Evolutionary conservation across 176 grass and related monocot genomes (phyloP).

Genomic region (Oryza nivara): DNA sequence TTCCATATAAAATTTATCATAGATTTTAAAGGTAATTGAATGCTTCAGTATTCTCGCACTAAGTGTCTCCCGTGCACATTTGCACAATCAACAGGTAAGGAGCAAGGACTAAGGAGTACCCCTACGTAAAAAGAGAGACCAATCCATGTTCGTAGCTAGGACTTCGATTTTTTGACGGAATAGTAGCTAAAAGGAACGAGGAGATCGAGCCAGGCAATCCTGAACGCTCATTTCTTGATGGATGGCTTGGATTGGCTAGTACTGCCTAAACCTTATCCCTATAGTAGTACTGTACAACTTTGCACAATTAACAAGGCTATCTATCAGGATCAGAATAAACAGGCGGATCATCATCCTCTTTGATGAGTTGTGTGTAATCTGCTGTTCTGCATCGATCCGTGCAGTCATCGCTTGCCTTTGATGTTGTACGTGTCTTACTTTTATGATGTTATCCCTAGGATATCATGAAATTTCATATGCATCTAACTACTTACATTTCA

Average conservation of each 20-base stretch:
- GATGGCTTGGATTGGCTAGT: not conserved
- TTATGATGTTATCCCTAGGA: not conserved
- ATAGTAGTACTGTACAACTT: not conserved
- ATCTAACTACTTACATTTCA: too few species aligned
- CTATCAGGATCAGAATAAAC: not conserved
- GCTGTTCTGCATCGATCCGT: constrained; percentile 9
- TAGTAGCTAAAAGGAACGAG: too few species aligned
- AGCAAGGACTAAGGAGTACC: too few species aligned
- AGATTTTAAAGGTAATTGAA: too few species aligned
- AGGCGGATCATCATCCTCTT: not conserved
- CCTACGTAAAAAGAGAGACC: too few species aligned
- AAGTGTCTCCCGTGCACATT: too few species aligned
- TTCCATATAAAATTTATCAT: too few species aligned
- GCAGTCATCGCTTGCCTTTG: constrained; percentile 8
- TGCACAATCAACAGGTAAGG: too few species aligned
- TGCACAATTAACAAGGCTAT: not conserved
- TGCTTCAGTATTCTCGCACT: too few species aligned
- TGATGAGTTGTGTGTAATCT: not conserved
- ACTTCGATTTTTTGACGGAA: too few species aligned
- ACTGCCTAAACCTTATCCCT: not conserved
- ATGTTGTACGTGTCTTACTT: not conserved
- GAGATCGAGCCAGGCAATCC: not conserved
- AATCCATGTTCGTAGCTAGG: too few species aligned
- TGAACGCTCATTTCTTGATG: not conserved
- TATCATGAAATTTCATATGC: not conserved